These are phyloP conservation scores for Abortiporus biennis DNA, from an alignment of 1,284 basidiomycete genomes.

Conservation along the genomic window DNA sequence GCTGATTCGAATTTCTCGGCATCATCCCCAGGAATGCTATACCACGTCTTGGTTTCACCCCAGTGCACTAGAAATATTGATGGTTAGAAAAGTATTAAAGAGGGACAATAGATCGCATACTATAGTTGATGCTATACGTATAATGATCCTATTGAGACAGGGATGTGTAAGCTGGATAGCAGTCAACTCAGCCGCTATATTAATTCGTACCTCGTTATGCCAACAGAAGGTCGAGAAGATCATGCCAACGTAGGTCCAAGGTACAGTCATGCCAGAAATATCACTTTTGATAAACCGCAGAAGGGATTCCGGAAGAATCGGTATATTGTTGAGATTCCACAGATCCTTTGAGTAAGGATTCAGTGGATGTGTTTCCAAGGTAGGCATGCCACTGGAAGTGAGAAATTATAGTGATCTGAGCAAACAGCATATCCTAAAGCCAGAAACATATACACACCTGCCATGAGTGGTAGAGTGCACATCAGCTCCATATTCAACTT, in stretches of 20 bases:
- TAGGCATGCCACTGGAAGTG: conserved; percentile 80
- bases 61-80: conserved; percentile 76
- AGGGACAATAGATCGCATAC: conserved; percentile 42
- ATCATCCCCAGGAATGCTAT: conserved; percentile 92
- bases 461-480: conserved; percentile 97
- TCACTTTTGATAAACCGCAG: conserved; percentile 95
- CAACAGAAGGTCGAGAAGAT: conserved; percentile 99
- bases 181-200: too few relatives aligned
- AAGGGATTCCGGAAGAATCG: conserved; percentile 84
- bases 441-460: conserved; percentile 48
- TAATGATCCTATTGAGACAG: conserved; percentile 76
- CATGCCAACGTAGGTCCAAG: conserved; percentile 99
- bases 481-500: conserved; percentile 98
- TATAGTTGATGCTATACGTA: conserved; percentile 94
- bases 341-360: conserved; percentile 86
- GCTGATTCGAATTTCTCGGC: conserved; percentile 96
- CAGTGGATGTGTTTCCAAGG: conserved; percentile 87
- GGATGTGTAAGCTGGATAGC: conserved; percentile 3
- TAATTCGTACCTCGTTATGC: conserved; percentile 88
- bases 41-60: conserved; percentile 99
- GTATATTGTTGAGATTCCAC: conserved; percentile 99
- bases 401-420: conserved; percentile 10
- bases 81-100: neutral
- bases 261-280: conserved; percentile 99
- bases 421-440: too few relatives aligned